Evolutionary conservation across 2,329 filamentous ascomycete species (phyloP).

Genomic region (Clathrospora elynae): DNA sequence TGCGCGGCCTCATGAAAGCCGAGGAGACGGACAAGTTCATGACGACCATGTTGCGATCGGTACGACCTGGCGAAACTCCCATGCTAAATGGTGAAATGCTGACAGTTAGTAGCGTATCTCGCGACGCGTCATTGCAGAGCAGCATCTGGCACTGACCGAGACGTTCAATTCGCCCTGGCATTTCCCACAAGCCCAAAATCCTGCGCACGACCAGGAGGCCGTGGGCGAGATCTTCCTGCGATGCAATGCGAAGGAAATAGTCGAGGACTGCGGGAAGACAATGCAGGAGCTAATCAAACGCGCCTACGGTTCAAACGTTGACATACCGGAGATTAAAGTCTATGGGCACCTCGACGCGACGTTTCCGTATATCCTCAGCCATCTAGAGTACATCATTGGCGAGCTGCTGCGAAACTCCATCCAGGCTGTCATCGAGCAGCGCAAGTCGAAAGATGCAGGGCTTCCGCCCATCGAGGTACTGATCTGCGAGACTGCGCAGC

Average conservation of each 20-base stretch:
- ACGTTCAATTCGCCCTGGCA: slow-evolving; percentile 92
- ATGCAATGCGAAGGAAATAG: slow-evolving; percentile 87
- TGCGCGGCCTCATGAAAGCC: slow-evolving; percentile 77
- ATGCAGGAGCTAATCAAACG: slow-evolving; percentile 74
- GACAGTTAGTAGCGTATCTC: slow-evolving; percentile 73
- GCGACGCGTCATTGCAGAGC: slow-evolving; percentile 93
- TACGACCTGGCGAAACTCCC: slow-evolving; percentile 53
- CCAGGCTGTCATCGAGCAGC: slow-evolving; percentile 83
- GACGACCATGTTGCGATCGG: slow-evolving; percentile 88
- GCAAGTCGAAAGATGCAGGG: slow-evolving; percentile 52
- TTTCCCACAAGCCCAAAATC: slow-evolving; percentile 72
- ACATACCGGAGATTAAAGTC: slow-evolving; percentile 80
- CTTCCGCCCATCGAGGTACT: slow-evolving; percentile 90
- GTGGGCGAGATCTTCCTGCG: slow-evolving; percentile 95
- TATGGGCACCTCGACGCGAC: slow-evolving; percentile 85
- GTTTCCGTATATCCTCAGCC: slow-evolving; percentile 94
- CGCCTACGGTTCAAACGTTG: slow-evolving; percentile 72
- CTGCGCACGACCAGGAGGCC: slow-evolving; percentile 72
- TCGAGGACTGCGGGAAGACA: slow-evolving; percentile 79
- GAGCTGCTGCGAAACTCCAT: slow-evolving; percentile 95
- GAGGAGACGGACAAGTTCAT: slow-evolving; percentile 90
- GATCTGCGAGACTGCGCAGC: slow-evolving; percentile 90
- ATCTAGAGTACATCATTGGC: slow-evolving; percentile 95
- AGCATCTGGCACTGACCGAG: slow-evolving; percentile 92
- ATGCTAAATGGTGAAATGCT: background rate